Evolutionary conservation across 2,329 filamentous ascomycete species (phyloP), one percentile per base, ranked within the genome.

Genomic region (Colletotrichum chlorophyti): DNA sequence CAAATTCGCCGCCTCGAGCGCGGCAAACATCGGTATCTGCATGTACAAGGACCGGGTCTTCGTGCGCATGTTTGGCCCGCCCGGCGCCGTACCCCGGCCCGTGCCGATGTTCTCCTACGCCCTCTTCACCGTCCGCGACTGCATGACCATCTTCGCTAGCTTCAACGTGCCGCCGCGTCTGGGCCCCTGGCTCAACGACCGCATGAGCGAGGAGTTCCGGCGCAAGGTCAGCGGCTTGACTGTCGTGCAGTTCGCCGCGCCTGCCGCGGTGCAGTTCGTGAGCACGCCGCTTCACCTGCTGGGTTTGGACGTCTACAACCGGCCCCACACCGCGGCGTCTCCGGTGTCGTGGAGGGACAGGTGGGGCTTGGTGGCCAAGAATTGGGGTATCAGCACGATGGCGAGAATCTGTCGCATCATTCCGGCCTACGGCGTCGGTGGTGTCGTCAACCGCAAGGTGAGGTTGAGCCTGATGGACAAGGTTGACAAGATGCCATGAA

Each of bases 11-110:
- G 87, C 90, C 47, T 94, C 91, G 1, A 90, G 86, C 14, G 76
- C 84, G n/a, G 86, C 93, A 53, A 98, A 97, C 76, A 88, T 97
- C 73, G 85, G 86, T 7, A 81, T 97, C 31, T 92, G 91, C 73
- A 86, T 97, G 42, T 92, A 95, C 82, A 97, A 97, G 74, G 93
- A 97, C 76, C 88, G 88, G 66, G 86, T 89, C 60, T 97, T 94
- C 72, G 91, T 91, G 1, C 85, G 86, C 68, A 83, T 97, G 68
- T 97, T 96, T 71, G 91, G 91, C 11, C 85, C 89, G 0, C 75
- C 78, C 0, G 80, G 73, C 54, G 74, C 69, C 21, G 71, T 77
- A 1, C 82, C 75, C 10, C 79, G 81, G 14, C 75, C 81, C 23
- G 89, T 96, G 0, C 87, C 91, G 0, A 74, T 86, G 27, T 79